Evolutionary conservation across 768 basidiomycete genomes (phyloP), one percentile per base, ranked within the genome.

Genomic region (Auricularia auricula-judae): DNA sequence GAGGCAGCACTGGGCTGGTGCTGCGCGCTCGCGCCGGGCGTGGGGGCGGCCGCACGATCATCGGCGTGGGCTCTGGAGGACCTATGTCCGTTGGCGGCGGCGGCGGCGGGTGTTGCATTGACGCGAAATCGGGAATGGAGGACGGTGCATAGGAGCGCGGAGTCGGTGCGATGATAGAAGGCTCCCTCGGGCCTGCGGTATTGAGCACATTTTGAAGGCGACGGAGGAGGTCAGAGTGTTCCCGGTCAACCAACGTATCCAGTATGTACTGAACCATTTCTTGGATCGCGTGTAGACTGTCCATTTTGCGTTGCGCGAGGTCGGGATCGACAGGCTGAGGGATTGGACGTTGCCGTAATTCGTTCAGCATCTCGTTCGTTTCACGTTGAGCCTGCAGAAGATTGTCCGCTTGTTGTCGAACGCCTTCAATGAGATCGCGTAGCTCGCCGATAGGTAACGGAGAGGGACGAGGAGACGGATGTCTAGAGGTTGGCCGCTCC

Each of bases 331-430:
- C 77, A 34, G 70, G 70, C 23, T 72, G 70, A n/a, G 71, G 67
- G 56, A 78, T 74, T 21, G 81, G 79, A 36, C 78, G 70, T 14
- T 80, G 78, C 21, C 82, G 80, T 63, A 93, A 75, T 33, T 86
- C 82, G 64, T 88, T 83, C 42, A 94, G 73, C 65, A 84, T 75
- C 36, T 81, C 79, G 62, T 85, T 84, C 5, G 87, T 82, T 0
- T 81, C 76, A 0, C 73, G 69, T 72, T 95, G 91, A 4, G 81
- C 84, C 60, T 88, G 80, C 73, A 83, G 78, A 23, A 96, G 72
- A 8, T 80, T 82, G 10, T 77, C 76, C 5, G 86, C 77, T 67
- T 86, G 83, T 5, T 83, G 81, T 54, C 84, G 79, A 54, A 94
- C 77, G 12, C 77, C 79, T 16, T 81, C 76, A 56, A 93, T 69